Evolutionary conservation across 257 asterid genomes (phyloP), one percentile per base, ranked within the genome.

Genomic region (Datura wrightii): DNA sequence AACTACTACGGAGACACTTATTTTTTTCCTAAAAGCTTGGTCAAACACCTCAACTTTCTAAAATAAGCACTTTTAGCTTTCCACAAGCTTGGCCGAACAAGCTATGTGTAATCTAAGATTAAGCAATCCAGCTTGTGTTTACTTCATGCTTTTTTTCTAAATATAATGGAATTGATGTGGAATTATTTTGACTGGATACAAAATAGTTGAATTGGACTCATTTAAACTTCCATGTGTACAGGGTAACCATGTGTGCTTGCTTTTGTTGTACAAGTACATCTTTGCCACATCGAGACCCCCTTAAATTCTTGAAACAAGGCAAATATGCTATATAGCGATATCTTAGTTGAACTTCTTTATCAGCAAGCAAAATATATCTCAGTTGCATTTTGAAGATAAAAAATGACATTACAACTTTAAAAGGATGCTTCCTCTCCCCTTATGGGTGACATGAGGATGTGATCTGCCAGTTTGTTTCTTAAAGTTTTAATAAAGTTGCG

Each of bases 111-210:
- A 19, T 76, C 14, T 1, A 44, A 37, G 78, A 39, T 37, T 37
- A 67, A 0, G 52, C 52, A 39, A 15, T 67, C 52, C 52, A 3
- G 37, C 71, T 31, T 18, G 24, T 31, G 82, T 79, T 13, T 54
- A 18, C 62, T 15, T 67, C 78, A 67, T 66, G 74, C 39, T 67
- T 67, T 67, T 66, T 67, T 37, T 13, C 39, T 15, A 67, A 37
- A 37, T 39, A 52, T 67, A 67, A 67, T 67, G 50, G 50, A 67
- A 67, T 39, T 6, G 52, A 67, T 37, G 78, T 15, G 78, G 78
- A 67, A 15, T 67, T 67, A 15, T 67, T 67, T 67, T 39, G 78
- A 39, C 15, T 67, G 31, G 78, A 67, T 13, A 36, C 74, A 36
- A 66, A 66, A 6, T 66, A 36, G 74, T 39, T 39, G 52, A 67